A percentile compares a stretch with the other conserved stretches of the same genome.
These are phyloP conservation scores for Schizochytrium sp. DNA, from an alignment of 108 stramenopile species.

Conservation along the genomic window DNA sequence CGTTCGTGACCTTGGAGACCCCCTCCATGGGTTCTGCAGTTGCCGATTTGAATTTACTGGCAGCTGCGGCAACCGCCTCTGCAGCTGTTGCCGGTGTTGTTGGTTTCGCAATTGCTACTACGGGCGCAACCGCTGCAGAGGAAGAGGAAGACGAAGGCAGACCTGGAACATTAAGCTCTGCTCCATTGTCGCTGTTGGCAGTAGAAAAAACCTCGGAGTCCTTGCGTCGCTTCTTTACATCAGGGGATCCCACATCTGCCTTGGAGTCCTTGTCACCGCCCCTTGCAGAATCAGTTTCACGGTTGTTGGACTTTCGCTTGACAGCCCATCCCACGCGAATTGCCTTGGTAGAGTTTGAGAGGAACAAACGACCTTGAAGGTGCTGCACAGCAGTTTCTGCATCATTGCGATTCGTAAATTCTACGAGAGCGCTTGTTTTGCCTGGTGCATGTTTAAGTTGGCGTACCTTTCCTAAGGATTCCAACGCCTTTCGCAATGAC, in stretches of 20 bases:
- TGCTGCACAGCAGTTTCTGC: slow-evolving; percentile 16
- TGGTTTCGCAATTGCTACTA: background rate
- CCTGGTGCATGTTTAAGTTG: background rate
- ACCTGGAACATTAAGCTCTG: background rate
- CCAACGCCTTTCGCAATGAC: background rate
- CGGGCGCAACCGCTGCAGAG: background rate
- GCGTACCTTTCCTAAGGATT: background rate
- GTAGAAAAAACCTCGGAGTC: background rate
- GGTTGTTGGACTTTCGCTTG: slow-evolving; percentile 9
- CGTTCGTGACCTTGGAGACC: background rate
- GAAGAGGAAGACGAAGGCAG: background rate
- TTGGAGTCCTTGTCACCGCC: background rate
- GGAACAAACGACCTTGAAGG: background rate
- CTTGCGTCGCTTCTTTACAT: background rate
- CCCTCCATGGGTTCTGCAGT: background rate
- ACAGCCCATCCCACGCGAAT: slow-evolving; percentile 53
- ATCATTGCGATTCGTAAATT: slow-evolving; percentile 33
- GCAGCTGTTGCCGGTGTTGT: background rate
- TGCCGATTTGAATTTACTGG: background rate
- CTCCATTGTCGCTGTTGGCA: background rate
- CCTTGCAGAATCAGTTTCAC: background rate
- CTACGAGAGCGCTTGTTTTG: background rate
- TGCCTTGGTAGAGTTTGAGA: slow-evolving; percentile 15
- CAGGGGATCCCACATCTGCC: background rate
- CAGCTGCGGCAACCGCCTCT: background rate